These are phyloP conservation scores for Pichia ethanolica DNA, from an alignment of 805 yeast species.

Conservation along the genomic window DNA sequence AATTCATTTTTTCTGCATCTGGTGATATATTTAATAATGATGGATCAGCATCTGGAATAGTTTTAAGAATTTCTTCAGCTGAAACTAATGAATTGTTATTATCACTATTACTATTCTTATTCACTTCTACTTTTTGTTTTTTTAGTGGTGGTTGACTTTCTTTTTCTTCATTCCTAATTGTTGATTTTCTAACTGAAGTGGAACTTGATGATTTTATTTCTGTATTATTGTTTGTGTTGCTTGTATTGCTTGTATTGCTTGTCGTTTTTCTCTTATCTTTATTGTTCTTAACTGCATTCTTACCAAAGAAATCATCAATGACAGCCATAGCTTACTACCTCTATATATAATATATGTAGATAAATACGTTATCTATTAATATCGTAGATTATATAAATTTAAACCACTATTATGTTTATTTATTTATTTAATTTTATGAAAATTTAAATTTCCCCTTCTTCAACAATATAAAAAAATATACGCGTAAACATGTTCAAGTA, in stretches of 20 bases:
- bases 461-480: no score
- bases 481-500: no score
- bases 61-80: conserved; percentile 50
- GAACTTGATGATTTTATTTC: no score
- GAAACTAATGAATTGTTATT: conserved; percentile 12
- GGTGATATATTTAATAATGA: conserved; percentile 29
- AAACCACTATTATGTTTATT: no score
- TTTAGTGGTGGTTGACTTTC: not conserved
- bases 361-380: no score
- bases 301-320: conserved; percentile 27
- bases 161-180: no score
- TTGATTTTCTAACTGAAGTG: no score
- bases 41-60: conserved; percentile 70
- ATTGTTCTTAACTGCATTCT: conserved; percentile 16
- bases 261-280: conserved; percentile 2
- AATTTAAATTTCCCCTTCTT: no score
- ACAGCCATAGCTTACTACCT: conserved; percentile 15
- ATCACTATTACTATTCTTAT: not conserved
- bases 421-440: no score
- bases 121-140: conserved; percentile 5
- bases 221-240: no score
- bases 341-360: no score
- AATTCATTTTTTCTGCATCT: conserved; percentile 41
- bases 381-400: no score
- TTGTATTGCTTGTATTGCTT: not conserved